A percentile compares a stretch with the other conserved stretches of the same genome.
Conservation (phyloP, 2,329 filamentous ascomycete genomes). For the Monosporascus sp. region DNA sequence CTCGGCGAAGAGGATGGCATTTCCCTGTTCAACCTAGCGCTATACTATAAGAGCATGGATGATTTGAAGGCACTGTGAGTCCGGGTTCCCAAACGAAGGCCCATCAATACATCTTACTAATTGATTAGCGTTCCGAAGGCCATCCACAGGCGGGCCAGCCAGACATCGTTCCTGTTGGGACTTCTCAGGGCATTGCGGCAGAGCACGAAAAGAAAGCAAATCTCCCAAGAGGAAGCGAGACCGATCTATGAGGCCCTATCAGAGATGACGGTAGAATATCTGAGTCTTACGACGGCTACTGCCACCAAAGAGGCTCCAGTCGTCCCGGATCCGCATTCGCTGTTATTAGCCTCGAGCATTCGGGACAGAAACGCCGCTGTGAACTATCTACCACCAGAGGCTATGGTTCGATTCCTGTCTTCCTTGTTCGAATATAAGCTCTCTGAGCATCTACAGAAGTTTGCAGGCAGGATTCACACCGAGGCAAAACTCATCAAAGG, state of each 20-base stretch:
- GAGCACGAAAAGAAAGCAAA: constrained; percentile 4
- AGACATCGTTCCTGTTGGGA: constrained; percentile 10
- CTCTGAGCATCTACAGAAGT: constrained; percentile 10
- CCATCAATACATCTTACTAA: background rate
- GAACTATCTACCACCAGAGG: background rate
- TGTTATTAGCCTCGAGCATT: background rate
- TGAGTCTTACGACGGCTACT: constrained; percentile 2
- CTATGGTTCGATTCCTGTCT: constrained; percentile 6
- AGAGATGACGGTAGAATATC: background rate
- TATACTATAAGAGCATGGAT: constrained; percentile 4
- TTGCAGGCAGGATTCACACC: constrained; percentile 13
- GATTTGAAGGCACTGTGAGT: constrained; percentile 13
- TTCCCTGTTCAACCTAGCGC: constrained; percentile 9
- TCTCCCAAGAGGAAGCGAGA: constrained; percentile 2
- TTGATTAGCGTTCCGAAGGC: constrained; percentile 7
- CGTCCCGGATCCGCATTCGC: background rate
- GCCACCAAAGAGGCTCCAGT: background rate
- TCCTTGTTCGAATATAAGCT: constrained; percentile 11
- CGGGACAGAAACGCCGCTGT: background rate
- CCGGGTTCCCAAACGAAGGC: background rate
- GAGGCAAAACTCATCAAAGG: constrained; percentile 10
- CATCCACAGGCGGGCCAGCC: background rate
- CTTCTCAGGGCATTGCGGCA: constrained; percentile 6
- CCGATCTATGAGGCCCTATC: constrained; percentile 10
- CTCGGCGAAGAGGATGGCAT: constrained; percentile 12